phyloP scores from a whole-genome alignment of 768 basidiomycete species.

The Cytidiella melzeri region DNA sequence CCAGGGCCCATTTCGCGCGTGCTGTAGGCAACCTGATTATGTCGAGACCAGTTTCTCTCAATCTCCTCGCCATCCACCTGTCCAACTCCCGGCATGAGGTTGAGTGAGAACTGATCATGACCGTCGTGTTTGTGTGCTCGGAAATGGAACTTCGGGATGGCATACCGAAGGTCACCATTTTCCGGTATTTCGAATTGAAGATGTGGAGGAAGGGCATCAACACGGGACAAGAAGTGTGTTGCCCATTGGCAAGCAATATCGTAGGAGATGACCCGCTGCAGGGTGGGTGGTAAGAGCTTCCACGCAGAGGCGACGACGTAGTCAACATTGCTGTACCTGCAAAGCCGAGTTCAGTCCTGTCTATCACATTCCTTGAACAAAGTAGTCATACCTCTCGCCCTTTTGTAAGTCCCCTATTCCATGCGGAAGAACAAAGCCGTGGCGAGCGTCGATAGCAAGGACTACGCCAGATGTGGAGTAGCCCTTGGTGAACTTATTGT shows the following conservation, averaged over 20 bases:
- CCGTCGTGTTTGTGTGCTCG: constrained; percentile 27
- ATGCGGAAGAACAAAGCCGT: constrained; percentile 14
- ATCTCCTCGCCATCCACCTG: constrained; percentile 31
- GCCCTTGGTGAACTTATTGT: background rate
- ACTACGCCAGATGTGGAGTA: constrained; percentile 12
- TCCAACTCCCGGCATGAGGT: constrained; percentile 23
- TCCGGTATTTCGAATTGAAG: background rate
- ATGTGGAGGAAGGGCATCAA: background rate
- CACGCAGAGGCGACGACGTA: constrained; percentile 14
- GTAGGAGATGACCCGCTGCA: no score
- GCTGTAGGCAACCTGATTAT: constrained; percentile 27
- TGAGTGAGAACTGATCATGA: constrained; percentile 26
- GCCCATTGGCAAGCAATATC: constrained; percentile 22
- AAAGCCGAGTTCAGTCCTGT: background rate
- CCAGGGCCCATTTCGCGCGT: constrained; percentile 32
- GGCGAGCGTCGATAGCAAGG: constrained; percentile 14
- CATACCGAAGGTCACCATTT: constrained; percentile 4
- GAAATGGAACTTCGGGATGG: constrained; percentile 36
- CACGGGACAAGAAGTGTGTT: constrained; percentile 8
- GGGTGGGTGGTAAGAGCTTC: no score
- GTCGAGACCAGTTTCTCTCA: constrained; percentile 31
- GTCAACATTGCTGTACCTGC: constrained; percentile 18
- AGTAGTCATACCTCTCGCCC: constrained; percentile 16
- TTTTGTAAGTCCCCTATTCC: constrained; percentile 19
- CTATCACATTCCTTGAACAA: background rate